Evolutionary conservation across 129 eudicot genomes (phyloP), one percentile per base, ranked within the genome.

Genomic region (Centella asiatica): DNA sequence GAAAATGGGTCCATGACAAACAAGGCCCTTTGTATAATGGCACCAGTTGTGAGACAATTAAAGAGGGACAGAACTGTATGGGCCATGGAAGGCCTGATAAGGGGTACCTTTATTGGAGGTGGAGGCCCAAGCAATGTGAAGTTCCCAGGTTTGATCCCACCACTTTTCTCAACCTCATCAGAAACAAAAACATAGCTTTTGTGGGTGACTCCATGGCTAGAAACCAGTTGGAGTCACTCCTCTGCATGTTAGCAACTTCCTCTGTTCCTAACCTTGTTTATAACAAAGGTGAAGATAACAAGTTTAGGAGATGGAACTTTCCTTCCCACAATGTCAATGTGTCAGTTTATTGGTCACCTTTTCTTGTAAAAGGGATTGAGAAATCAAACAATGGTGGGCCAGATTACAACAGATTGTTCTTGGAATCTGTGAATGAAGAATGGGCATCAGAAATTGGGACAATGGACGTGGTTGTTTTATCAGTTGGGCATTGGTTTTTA

Each of bases 191-290:
- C 81, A 63, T 93, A 66, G 99, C 99, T 25, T 93, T 93, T 76
- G 92, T 93, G 1, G 99, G 99, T 44, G 99, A 93, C 62, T 93
- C 99, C 15, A 58, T 93, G 63, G 99, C 99, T 19, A 82, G 99
- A 72, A 93, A 93, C 57, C 99, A 93, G 47, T 72, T 84, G 51
- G 99, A 93, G 65, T 93, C 99, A 15, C 76, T 93, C 31, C 75
- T 93, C 15, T 93, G 99, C 68, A 59, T 87, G 81, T 57, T 87
- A 42, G 53, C 92, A 25, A 77, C 95, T 8, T 62, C 50, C 33
- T 83, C 90, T 14, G 57, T 72, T 29, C 88, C 95, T 24, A 45
- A 73, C 27, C 88, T 87, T 55, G 71, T 69, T 33, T 87, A 80
- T 77, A 61, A 76, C 8, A 42, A 53, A 51, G 97, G 95, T 9